phyloP scores from a whole-genome alignment of 2,329 filamentous ascomycete genomes.

The Emergomyces africanus region DNA sequence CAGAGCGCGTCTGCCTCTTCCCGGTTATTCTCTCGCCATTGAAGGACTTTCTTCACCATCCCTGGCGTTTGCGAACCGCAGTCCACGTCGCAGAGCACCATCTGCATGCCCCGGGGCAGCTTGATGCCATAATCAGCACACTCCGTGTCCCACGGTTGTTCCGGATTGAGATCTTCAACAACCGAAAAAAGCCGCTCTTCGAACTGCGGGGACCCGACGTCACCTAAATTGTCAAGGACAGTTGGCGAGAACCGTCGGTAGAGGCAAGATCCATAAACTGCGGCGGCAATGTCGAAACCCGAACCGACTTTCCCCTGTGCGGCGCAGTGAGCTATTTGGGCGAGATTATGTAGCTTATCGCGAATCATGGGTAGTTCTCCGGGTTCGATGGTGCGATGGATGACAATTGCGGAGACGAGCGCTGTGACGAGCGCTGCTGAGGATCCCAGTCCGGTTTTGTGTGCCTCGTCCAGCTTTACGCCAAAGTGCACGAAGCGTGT shows the following conservation, averaged over 20 bases:
- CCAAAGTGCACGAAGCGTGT: constrained; percentile 64
- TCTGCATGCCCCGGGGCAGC: constrained; percentile 58
- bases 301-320: constrained; percentile 95
- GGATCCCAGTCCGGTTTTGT: constrained; percentile 93
- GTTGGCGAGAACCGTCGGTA: constrained; percentile 87
- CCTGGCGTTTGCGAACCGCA: constrained; percentile 86
- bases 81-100: constrained; percentile 93
- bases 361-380: constrained; percentile 38
- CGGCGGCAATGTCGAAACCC: constrained; percentile 88
- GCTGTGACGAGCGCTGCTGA: constrained; percentile 89
- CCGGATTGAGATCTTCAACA: constrained; percentile 46
- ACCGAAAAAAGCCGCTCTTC: constrained; percentile 49
- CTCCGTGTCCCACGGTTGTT: constrained; percentile 62
- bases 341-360: constrained; percentile 71
- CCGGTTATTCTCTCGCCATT: constrained; percentile 58
- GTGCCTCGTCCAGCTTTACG: constrained; percentile 60
- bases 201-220: constrained; percentile 55
- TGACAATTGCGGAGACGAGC: constrained; percentile 45
- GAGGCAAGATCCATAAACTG: constrained; percentile 79
- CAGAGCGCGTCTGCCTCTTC: constrained; percentile 58
- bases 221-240: constrained; percentile 54
- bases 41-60: constrained; percentile 87
- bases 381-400: constrained; percentile 31
- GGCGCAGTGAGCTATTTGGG: constrained; percentile 86
- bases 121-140: constrained; percentile 56